A percentile compares a stretch with the other conserved stretches of the same genome.
Conservation (phyloP, 106 monocot genomes). For the Posidonia australis region DNA sequence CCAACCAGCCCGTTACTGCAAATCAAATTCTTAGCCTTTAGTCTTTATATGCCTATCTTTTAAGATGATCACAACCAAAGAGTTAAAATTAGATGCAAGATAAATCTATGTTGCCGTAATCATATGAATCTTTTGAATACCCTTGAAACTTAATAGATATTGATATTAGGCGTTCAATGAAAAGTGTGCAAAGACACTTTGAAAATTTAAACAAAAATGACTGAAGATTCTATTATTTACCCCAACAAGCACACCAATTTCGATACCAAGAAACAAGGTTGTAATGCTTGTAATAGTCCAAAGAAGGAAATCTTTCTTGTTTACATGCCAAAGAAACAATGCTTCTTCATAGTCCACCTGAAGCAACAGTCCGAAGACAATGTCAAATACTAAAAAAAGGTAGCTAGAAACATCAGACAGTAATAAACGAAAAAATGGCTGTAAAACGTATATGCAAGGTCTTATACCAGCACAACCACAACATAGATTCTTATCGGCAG, state of each 20-base stretch:
- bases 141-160: no score
- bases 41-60: no score
- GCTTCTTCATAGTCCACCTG: slow-evolving; percentile 98
- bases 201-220: neutral
- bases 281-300: slow-evolving; percentile 82
- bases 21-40: no score
- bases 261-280: slow-evolving; percentile 85
- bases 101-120: neutral
- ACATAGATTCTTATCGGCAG: no score
- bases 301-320: slow-evolving; percentile 94
- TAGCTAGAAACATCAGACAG: no score
- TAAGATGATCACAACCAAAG: no score
- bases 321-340: slow-evolving; percentile 84
- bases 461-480: no score
- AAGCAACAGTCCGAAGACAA: neutral
- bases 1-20: no score
- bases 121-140: no score
- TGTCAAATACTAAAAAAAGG: neutral
- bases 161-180: no score
- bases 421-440: no score
- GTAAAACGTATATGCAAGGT: no score
- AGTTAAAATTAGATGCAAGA: neutral
- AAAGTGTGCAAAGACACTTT: neutral
- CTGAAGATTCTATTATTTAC: slow-evolving; percentile 27
- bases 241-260: slow-evolving; percentile 96